Conservation (phyloP, 371 early-diverging fungal genomes). For the Massospora cicadina region DNA sequence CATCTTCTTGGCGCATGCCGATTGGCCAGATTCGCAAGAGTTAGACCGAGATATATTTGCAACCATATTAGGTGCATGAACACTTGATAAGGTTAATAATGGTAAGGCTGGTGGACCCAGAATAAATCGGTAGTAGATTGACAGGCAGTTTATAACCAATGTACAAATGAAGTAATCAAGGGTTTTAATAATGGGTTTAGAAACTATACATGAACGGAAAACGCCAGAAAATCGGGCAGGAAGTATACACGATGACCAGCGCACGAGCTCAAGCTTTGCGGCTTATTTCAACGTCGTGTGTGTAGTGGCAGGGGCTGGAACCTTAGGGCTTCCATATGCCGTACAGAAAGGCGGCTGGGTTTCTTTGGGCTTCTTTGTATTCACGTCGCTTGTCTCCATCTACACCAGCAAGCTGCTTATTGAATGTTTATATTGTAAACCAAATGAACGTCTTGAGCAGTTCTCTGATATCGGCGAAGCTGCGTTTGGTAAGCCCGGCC, state of each 20-base stretch:
- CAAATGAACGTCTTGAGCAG: conserved; percentile 22
- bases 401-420: conserved; percentile 50
- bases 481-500: conserved; percentile 43
- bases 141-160: too few species aligned
- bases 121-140: too few species aligned
- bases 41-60: too few species aligned
- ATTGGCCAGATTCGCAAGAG: too few species aligned
- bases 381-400: conserved; percentile 51
- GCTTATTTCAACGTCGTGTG: conserved; percentile 49
- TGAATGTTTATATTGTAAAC: conserved; percentile 45
- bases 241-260: not conserved
- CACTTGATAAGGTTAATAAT: too few species aligned
- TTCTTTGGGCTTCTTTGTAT: conserved; percentile 44
- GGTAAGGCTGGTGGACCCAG: too few species aligned
- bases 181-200: too few species aligned
- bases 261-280: conserved; percentile 18
- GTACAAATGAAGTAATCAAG: too few species aligned
- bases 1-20: too few species aligned
- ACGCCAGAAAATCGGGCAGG: not conserved
- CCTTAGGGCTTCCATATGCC: conserved; percentile 64
- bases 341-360: conserved; percentile 69
- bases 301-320: conserved; percentile 72
- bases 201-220: too few species aligned
- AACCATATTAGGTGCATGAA: too few species aligned
- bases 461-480: conserved; percentile 40